Evolutionary conservation across 148 eudicot genomes (phyloP), one percentile per base, ranked within the genome.

Genomic region (Amaranthus hypochondriacus): DNA sequence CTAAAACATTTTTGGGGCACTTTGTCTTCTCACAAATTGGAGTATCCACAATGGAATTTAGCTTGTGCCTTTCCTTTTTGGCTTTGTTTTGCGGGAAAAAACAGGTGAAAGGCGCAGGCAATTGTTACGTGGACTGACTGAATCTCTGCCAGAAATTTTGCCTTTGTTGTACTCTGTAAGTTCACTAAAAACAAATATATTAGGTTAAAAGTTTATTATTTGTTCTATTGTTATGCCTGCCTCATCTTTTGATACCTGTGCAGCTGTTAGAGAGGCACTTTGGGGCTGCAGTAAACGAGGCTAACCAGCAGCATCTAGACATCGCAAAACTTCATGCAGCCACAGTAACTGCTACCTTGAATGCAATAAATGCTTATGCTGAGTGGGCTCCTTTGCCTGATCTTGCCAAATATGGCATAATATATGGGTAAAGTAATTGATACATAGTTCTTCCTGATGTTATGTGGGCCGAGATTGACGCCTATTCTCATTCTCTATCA

Each of bases 341-440:
- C 28, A 62, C 97, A 63, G 96, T 96, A 75, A 89, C 86, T 14
- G 96, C 99, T 74, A 78, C 91, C 66, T 75, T 90, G 70, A 92
- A 96, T 87, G 97, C 99, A 73, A 55, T 96, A 74, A 96, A 89
- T 83, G 97, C 99, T 55, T 96, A 92, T 87, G 97, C 92, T 49
- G 99, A 96, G 71, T 96, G 99, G 99, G 99, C 94, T 74, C 99
- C 97, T 52, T 77, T 96, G 80, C 84, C 91, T 44, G 96, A 92
- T 86, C 93, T 96, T 81, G 85, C 89, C 70, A 92, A 89, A 86
- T 87, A 83, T 82, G 96, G 93, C 75, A 87, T 89, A 53, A 82
- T 96, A 73, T 87, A 92, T 54, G 98, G 98, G 98, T 95, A 91
- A 51, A 73, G 15, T 70, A 57, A 73, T 62, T 44, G 58, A 55